Evolutionary conservation across 2,329 filamentous ascomycete genomes (phyloP), one percentile per base, ranked within the genome.

Genomic region (Pseudophaeomoniella oleicola): DNA sequence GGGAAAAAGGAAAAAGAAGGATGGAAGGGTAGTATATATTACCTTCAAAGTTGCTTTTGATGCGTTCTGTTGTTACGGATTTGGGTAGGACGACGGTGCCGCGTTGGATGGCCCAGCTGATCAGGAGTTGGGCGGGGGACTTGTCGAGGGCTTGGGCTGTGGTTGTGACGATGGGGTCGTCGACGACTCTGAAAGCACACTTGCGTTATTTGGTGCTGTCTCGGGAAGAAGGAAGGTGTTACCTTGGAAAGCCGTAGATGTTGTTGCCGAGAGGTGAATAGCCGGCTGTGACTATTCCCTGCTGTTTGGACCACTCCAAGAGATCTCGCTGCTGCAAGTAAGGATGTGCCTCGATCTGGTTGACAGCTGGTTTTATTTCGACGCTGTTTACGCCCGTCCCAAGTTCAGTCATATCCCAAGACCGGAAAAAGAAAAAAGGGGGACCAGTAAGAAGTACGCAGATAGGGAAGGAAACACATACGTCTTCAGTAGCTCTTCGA

Each of bases 291-390:
- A 72, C 60, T 42, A 81, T 78, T 41, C 62, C 62, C 52, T 78
- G 69, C 44, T 63, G 53, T 37, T 67, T 56, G 57, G 68, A 74
- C 54, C 68, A 75, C 11, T 66, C 58, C 5, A 77, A 54, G 17
- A 82, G 57, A 13, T 69, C 61, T 2, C 59, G 58, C 50, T 73
- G 77, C 51, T 79, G 77, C 9, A 81, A 63, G 47, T 78, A 78
- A 2, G 77, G 75, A 52, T 81, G 75, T 36, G 73, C 73, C 52
- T 81, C 77, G 43, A 81, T 73, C 57, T 81, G 77, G 56, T 81
- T 81, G 46, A 70, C 68, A 2, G 72, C 72, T 1, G 77, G 77
- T 1, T 52, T 45, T 12, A 49, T 41, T 38, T 67, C 69, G 35
- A 75, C 75, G 4, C 74, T 72, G 51, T n/a, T n/a, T n/a, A n/a